Evolutionary conservation across 140 eudicot genomes (phyloP).

Genomic region (Cichorium intybus): DNA sequence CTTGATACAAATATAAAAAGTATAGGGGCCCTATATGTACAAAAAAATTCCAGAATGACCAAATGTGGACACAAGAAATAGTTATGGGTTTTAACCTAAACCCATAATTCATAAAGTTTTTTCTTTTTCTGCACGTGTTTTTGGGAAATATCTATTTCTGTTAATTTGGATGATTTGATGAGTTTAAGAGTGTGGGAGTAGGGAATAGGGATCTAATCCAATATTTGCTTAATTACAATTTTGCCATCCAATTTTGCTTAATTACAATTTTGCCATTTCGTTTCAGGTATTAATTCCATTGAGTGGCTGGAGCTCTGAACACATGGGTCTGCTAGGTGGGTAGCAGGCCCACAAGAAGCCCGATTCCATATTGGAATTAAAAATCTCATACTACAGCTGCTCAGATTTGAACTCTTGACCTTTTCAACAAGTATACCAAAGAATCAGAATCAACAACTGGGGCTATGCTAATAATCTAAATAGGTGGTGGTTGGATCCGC

Average conservation of each 20-base stretch:
- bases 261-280: neutral
- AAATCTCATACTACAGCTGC: neutral
- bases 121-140: too few species aligned
- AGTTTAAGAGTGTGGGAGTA: neutral
- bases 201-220: neutral
- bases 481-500: slow-evolving; percentile 5
- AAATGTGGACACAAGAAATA: too few species aligned
- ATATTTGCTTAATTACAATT: neutral
- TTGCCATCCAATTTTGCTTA: neutral
- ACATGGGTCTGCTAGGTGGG: neutral
- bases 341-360: neutral
- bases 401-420: neutral
- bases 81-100: too few species aligned
- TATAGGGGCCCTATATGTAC: too few species aligned
- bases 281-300: slow-evolving; percentile 21
- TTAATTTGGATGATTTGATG: neutral
- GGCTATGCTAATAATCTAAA: neutral
- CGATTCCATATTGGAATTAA: neutral
- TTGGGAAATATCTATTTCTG: too few species aligned
- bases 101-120: too few species aligned
- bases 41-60: too few species aligned
- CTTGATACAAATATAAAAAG: too few species aligned
- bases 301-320: neutral
- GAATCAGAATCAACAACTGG: too few species aligned
- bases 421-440: too few species aligned